Conservation (phyloP, 2,329 filamentous ascomycete species). For the Penicillium sp. region DNA sequence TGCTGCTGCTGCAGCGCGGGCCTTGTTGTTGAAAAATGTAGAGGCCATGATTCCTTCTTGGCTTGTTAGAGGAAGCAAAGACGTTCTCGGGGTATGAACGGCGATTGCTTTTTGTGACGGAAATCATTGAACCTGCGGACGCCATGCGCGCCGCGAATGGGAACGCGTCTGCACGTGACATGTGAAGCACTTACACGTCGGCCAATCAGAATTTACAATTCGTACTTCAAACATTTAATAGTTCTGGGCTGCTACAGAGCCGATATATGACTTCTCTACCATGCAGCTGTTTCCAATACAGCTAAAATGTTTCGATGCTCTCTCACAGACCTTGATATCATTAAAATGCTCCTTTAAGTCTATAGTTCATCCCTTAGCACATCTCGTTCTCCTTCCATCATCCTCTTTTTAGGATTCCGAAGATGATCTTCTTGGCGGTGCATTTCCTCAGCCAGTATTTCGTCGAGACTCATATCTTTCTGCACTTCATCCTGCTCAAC, state of each 20-base stretch:
- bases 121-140: slow-evolving; percentile 7
- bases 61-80: background rate
- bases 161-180: slow-evolving; percentile 39
- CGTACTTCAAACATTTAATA: slow-evolving; percentile 5
- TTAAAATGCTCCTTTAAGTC: slow-evolving; percentile 15
- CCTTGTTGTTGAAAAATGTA: slow-evolving; percentile 94
- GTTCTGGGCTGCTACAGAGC: background rate
- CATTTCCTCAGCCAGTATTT: slow-evolving; percentile 37
- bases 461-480: slow-evolving; percentile 31
- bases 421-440: slow-evolving; percentile 39
- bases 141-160: slow-evolving; percentile 18
- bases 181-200: slow-evolving; percentile 26
- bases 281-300: too few species aligned
- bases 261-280: background rate
- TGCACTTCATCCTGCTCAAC: slow-evolving; percentile 29
- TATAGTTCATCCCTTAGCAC: slow-evolving; percentile 41
- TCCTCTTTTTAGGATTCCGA: slow-evolving; percentile 50
- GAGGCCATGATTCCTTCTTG: slow-evolving; percentile 57
- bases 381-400: slow-evolving; percentile 43
- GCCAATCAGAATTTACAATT: slow-evolving; percentile 11
- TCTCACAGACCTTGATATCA: slow-evolving; percentile 4
- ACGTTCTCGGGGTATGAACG: background rate
- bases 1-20: slow-evolving; percentile 70
- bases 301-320: background rate
- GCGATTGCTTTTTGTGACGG: slow-evolving; percentile 9